These are phyloP conservation scores for Cladosporium halotolerans DNA, from an alignment of 2,329 filamentous ascomycete genomes.

Conservation along the genomic window DNA sequence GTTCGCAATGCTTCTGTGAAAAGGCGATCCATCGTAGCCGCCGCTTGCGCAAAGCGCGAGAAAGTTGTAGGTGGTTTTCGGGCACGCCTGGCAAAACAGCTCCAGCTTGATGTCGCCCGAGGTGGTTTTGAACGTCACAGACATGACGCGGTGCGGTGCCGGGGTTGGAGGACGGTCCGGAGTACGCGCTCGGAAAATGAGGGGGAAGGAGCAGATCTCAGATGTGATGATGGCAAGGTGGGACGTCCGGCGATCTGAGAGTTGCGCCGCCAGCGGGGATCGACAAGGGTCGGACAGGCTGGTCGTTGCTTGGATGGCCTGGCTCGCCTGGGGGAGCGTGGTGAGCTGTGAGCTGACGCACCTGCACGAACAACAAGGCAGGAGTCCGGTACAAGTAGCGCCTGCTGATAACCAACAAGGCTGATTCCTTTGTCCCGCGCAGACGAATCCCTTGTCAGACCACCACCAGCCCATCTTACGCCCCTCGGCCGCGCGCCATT, in stretches of 20 bases:
- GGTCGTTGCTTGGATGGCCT: not conserved
- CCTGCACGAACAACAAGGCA: not conserved
- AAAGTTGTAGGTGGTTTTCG: conserved; percentile 87
- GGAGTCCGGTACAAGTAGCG: not conserved
- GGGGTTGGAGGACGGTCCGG: not conserved
- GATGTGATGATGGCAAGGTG: not conserved
- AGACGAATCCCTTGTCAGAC: not conserved
- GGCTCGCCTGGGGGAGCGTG: not conserved
- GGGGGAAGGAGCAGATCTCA: conserved; percentile 1
- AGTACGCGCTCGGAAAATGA: conserved; percentile 6
- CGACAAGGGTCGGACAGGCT: not conserved
- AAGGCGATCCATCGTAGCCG: conserved; percentile 68
- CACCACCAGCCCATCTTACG: not conserved
- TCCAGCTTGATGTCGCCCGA: conserved; percentile 90
- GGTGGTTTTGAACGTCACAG: conserved; percentile 69
- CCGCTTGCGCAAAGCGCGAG: conserved; percentile 75
- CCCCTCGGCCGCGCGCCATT: not conserved
- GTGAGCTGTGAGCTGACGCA: not conserved
- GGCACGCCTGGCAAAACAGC: conserved; percentile 90
- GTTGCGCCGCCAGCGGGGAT: not conserved
- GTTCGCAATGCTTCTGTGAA: conserved; percentile 71
- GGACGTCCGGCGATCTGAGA: not conserved
- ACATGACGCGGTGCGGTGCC: conserved; percentile 31
- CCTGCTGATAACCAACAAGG: not conserved
- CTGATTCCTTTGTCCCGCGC: not conserved